Evolutionary conservation across 148 eudicot genomes (phyloP).

Genomic region (Camellia sinensis): DNA sequence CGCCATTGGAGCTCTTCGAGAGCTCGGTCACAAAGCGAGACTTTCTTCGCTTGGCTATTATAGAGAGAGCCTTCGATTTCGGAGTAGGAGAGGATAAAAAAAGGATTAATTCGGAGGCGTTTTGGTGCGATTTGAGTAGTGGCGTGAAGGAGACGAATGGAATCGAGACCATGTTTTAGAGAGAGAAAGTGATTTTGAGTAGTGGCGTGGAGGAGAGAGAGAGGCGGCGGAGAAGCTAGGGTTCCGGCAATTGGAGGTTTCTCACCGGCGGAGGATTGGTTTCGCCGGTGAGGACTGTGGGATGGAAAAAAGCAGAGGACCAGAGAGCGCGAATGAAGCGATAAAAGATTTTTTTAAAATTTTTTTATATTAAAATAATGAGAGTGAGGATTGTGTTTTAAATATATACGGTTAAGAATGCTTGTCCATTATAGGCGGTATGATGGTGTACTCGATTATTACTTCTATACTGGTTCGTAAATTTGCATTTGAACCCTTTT

Average conservation of each 20-base stretch:
- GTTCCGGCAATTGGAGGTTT: background rate
- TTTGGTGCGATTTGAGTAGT: constrained; percentile 30
- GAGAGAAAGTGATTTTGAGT: background rate
- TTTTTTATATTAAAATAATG: background rate
- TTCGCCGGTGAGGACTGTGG: constrained; percentile 18
- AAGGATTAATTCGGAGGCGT: constrained; percentile 11
- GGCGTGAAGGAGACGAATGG: constrained; percentile 20
- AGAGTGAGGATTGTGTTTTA: background rate
- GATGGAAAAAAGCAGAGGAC: constrained; percentile 4
- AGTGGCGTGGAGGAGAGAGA: background rate
- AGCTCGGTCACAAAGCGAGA: constrained; percentile 8
- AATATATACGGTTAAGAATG: background rate
- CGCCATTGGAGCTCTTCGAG: constrained; percentile 21
- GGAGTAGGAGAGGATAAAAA: background rate
- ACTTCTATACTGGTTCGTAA: background rate
- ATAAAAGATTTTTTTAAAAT: background rate
- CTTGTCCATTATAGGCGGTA: background rate
- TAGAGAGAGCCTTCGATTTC: constrained; percentile 15
- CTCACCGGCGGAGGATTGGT: constrained; percentile 19
- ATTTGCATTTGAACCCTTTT: background rate
- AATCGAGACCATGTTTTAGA: constrained; percentile 27
- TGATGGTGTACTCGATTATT: background rate
- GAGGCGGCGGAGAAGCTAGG: background rate
- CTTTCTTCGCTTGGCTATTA: background rate
- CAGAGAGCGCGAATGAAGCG: constrained; percentile 3